phyloP scores from a whole-genome alignment of 1,139 yeast species.

The Yamadazyma diddensiae region DNA sequence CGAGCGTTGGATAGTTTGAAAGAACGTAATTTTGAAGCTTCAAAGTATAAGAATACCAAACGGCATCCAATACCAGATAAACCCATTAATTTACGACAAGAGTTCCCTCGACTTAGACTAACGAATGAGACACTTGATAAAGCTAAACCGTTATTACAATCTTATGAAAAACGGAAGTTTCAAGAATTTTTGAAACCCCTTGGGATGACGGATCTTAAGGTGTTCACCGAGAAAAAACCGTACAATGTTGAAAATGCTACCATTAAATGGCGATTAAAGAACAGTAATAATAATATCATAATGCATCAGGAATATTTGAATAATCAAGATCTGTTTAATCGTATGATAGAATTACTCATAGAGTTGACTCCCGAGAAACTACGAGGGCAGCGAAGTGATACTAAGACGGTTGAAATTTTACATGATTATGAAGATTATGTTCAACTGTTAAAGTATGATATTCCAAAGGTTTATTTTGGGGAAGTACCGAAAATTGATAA shows the following conservation, averaged over 20 bases:
- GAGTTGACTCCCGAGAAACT: slow-evolving; percentile 29
- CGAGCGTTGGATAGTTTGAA: slow-evolving; percentile 11
- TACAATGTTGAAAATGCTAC: slow-evolving; percentile 25
- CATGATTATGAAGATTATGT: slow-evolving; percentile 8
- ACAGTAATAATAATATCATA: slow-evolving; percentile 15
- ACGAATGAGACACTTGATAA: slow-evolving; percentile 9
- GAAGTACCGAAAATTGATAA: slow-evolving; percentile 37
- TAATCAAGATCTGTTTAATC: slow-evolving; percentile 29
- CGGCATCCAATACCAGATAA: too few species aligned
- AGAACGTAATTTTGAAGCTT: slow-evolving; percentile 3
- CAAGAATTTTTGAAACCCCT: slow-evolving; percentile 38
- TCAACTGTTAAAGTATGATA: slow-evolving; percentile 7
- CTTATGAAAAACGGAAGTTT: slow-evolving; percentile 25
- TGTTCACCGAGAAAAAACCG: slow-evolving; percentile 22
- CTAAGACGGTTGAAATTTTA: slow-evolving; percentile 6
- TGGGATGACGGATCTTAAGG: slow-evolving; percentile 33
- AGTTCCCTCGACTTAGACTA: slow-evolving; percentile 10
- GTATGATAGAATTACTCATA: slow-evolving; percentile 32
- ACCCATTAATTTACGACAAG: too few species aligned
- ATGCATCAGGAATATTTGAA: slow-evolving; percentile 22
- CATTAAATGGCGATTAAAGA: slow-evolving; percentile 24
- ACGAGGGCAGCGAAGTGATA: slow-evolving; percentile 8
- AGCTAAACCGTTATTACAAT: slow-evolving; percentile 10
- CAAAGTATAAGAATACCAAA: too few species aligned
- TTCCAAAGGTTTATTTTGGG: slow-evolving; percentile 24